Base-by-base conservation (phyloP, 208 protist genomes). In the Trypanosoma cruzi region DNA sequence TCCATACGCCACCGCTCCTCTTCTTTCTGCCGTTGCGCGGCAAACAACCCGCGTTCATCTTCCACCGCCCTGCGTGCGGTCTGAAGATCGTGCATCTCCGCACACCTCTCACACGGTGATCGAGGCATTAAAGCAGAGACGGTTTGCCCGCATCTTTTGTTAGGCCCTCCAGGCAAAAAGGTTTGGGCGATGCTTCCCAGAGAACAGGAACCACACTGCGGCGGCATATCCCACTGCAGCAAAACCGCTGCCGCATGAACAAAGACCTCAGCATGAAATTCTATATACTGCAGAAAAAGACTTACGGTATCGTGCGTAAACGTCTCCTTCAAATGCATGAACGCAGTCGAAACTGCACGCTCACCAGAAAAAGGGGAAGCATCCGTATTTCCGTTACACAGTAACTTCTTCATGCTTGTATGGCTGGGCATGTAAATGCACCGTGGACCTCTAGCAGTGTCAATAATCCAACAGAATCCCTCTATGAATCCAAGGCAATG, bases 361-460 rank as follows among this genome's bases (percentile, higher is more conserved):
- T 69, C 37, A 28, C 26, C 54, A 60, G 26, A 36, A 31, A 22
- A 14, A 16, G 13, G 26, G 40, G 29, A 14, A 66, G 18, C 32
- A 55, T 66, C 49, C 57, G 6, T 32, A 10, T 13, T 28, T 16
- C 31, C 40, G n/a, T 59, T 32, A 29, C 13, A 44, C 2, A 56
- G 34, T 36, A 24, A 16, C 18, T 63, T 61, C 14, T 44, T 59
- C 2, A 63, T 40, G 40, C 44, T 54, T 11, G 65, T 26, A 34
- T 61, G 65, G 31, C 14, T 52, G 10, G 65, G 65, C 55, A 71
- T 61, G 44, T 46, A 71, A 2, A 71, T n/a, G 56, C 65, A 40
- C 8, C 24, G 65, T 20, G 55, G 44, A 24, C 65, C 65, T 18
- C 22, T 32, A n/a, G 7, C 0, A 46, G 65, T 63, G 29, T 71